Base-by-base conservation (phyloP, 148 eudicot genomes). In the Vaccinium macrocarpon region DNA sequence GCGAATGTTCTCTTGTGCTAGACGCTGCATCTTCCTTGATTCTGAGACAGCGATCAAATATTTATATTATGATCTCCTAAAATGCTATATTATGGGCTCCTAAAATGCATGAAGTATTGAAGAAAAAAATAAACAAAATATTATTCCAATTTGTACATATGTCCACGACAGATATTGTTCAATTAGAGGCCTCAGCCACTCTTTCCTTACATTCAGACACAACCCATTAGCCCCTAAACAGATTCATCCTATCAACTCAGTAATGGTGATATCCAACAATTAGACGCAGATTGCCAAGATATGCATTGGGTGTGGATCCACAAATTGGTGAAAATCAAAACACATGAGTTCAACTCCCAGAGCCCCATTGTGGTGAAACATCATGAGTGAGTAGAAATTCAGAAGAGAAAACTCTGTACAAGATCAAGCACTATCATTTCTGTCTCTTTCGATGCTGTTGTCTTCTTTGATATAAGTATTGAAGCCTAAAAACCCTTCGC, bases 21-120 rank as follows among this genome's bases (percentile, higher is more conserved):
- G 62, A 25, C 87, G 91, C 84, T 97, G 98, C 89, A 95, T 87
- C 90, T 92, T 92, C 79, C 94, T 92, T 49, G 90, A 88, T 88
- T 97, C 99, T 97, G 90, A 78, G 55, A 1, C 66, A 7, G 38
- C 38, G 38, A 35, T 35, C 38, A 35, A 71, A 76, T 81, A 81
- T 35, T 75, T 18, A 35, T 35, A 35, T 35, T 35, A 35, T 35
- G 38, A 35, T 35, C 38, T 35, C 38, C 38, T 35, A 35, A 35
- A 35, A 35, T 35, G 38, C 21, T 53, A 27, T 59, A 52, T 51
- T 15, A 53, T 52, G 21, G 25, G 12, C 38, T 55, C 19, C 59
- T 64, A 23, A 42, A 74, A 74, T 23, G 48, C 51, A 8, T 10
- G 6, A 12, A 25, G 6, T 49, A 35, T 35, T 35, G 38, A 35